Evolutionary conservation across 2,329 filamentous ascomycete species (phyloP), one percentile per base, ranked within the genome.

Genomic region (Penicillium occitanis): DNA sequence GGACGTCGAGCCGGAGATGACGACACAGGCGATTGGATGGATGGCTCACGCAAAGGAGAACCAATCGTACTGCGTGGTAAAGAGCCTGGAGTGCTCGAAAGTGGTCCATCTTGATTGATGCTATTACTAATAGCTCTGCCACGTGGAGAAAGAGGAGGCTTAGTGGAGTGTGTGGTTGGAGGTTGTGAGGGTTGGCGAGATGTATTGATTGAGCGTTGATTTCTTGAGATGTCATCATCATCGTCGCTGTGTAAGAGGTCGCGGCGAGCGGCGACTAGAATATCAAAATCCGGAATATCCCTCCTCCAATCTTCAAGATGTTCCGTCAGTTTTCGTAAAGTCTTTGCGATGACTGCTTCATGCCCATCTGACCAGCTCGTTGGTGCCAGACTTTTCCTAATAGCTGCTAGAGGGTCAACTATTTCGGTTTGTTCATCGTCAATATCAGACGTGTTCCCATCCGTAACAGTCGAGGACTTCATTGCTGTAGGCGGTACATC

Each of bases 211-310:
- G 40, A 7, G 66, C 33, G 46, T 28, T 42, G 66, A 2, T 71
- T 69, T 8, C 70, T 69, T 28, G 40, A 57, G 11, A 76, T 72
- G 6, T 74, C 73, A 5, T 73, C 71, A 58, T 79, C 65, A n/a
- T 78, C 74, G 6, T 74, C 74, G 6, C 73, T 71, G 57, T 79
- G 77, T 4, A 80, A 72, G 1, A 80, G 66, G 57, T 79, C 75
- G 13, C 75, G 73, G 83, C 87, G 76, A 85, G 88, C 77, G 84
- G 88, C 74, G 3, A 93, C 80, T 2, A 93, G 82, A 44, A 90
- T 87, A 61, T 92, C 88, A 73, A 93, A 93, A 44, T 91, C 86
- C 0, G 90, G 87, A 6, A 93, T 84, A 5, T 86, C 85, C 57
- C 82, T 80, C 63, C 87, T 86, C 80, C 90, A 92, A 1, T 80